These are phyloP conservation scores for Paramecium biaurelia DNA, from an alignment of 73 alveolate genomes.

Conservation along the genomic window DNA sequence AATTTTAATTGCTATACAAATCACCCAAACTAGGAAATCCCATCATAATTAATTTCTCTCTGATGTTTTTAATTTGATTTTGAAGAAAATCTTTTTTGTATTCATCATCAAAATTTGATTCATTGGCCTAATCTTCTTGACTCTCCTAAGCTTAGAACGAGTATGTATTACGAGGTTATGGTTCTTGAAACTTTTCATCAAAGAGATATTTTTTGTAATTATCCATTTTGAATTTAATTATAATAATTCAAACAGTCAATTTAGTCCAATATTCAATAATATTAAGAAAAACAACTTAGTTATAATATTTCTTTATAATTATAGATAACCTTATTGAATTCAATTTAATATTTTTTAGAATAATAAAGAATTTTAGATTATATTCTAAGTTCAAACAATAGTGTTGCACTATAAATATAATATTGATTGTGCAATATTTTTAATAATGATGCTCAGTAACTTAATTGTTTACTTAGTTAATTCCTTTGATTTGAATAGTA, in stretches of 20 bases:
- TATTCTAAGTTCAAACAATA: neutral
- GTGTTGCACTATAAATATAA: too few relatives aligned
- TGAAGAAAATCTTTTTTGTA: neutral
- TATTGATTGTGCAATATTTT: too few relatives aligned
- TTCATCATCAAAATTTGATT: constrained; percentile 29
- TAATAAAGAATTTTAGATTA: too few relatives aligned
- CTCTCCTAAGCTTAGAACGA: constrained; percentile 1
- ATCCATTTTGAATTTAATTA: constrained; percentile 12
- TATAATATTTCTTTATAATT: too few relatives aligned
- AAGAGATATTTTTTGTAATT: constrained; percentile 10
- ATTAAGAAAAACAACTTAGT: too few relatives aligned
- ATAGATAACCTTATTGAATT: neutral
- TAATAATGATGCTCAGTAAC: too few relatives aligned
- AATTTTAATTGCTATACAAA: constrained; percentile 4
- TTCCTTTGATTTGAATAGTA: too few relatives aligned
- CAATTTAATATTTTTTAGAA: neutral
- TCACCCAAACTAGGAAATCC: constrained; percentile 34
- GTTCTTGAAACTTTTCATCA: constrained; percentile 27
- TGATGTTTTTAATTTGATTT: neutral
- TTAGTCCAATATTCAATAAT: neutral
- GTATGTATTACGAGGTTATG: neutral
- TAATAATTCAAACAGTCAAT: neutral
- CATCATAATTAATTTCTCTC: constrained; percentile 21
- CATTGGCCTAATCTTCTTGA: neutral
- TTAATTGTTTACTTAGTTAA: too few relatives aligned